Conservation (phyloP, 495 filamentous ascomycete genomes). For the Neurospora cerealis region DNA sequence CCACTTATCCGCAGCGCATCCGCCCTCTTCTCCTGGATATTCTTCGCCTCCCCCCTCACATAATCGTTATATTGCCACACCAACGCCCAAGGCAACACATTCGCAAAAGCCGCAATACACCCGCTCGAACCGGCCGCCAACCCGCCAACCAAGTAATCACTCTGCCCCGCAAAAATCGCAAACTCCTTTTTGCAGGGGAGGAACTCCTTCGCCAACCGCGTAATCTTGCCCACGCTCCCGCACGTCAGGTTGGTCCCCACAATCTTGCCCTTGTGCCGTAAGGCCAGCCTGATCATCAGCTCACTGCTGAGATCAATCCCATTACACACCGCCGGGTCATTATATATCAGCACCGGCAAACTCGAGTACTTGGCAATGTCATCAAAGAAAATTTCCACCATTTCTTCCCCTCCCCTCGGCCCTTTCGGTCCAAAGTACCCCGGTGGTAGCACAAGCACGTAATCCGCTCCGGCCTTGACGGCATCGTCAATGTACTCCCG, state of each 20-base stretch:
- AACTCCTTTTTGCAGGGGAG: slow-evolving; percentile 36
- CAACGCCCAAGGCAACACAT: slow-evolving; percentile 51
- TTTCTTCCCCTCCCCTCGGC: slow-evolving; percentile 20
- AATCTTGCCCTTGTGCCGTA: slow-evolving; percentile 30
- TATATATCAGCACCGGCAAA: slow-evolving; percentile 57
- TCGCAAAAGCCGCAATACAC: slow-evolving; percentile 58
- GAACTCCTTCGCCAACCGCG: slow-evolving; percentile 42
- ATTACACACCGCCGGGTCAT: slow-evolving; percentile 65
- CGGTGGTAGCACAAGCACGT: slow-evolving; percentile 50
- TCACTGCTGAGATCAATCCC: slow-evolving; percentile 55
- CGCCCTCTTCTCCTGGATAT: slow-evolving; percentile 31
- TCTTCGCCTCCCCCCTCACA: neutral
- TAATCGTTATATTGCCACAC: slow-evolving; percentile 45
- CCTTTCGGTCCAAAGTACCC: slow-evolving; percentile 46
- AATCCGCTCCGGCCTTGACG: slow-evolving; percentile 46
- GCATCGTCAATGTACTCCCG: slow-evolving; percentile 51
- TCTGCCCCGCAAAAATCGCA: slow-evolving; percentile 58
- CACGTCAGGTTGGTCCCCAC: slow-evolving; percentile 62
- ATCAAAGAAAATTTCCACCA: slow-evolving; percentile 51
- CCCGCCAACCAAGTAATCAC: slow-evolving; percentile 59
- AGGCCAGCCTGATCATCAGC: slow-evolving; percentile 44
- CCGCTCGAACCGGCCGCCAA: slow-evolving; percentile 50
- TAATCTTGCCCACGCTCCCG: slow-evolving; percentile 55
- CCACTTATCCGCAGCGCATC: slow-evolving; percentile 49
- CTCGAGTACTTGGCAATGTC: slow-evolving; percentile 36